These are phyloP conservation scores for Cornus suecica DNA, from an alignment of 148 eudicot species.

Conservation along the genomic window DNA sequence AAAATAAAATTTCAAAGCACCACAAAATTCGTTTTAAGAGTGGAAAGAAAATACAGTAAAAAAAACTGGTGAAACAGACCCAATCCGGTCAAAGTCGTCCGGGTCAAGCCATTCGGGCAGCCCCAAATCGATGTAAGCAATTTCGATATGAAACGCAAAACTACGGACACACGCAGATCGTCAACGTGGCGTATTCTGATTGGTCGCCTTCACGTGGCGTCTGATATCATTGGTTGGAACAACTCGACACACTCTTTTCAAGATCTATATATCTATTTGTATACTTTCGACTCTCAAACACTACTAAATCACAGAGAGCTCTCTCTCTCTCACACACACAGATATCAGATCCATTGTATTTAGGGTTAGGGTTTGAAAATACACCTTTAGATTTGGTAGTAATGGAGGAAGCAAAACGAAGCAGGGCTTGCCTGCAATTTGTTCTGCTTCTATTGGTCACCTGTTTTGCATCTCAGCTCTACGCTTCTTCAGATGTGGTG, in stretches of 20 bases:
- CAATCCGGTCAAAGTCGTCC: constrained; percentile 3
- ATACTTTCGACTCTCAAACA: not conserved
- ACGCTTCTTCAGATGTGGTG: constrained; percentile 62
- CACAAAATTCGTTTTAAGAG: too few species aligned
- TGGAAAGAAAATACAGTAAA: too few species aligned
- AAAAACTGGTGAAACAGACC: too few species aligned
- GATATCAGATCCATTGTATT: not conserved
- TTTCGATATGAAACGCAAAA: not conserved
- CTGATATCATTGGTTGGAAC: constrained; percentile 40
- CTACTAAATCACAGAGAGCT: not conserved
- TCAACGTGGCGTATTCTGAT: constrained; percentile 27
- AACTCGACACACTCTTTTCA: constrained; percentile 18
- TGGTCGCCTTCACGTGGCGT: constrained; percentile 29
- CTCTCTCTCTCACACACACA: not conserved
- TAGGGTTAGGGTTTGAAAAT: not conserved
- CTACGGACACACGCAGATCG: too few species aligned
- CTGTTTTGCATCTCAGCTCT: constrained; percentile 42
- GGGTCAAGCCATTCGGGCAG: constrained; percentile 3
- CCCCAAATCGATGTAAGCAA: not conserved
- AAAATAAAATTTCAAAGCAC: too few species aligned
- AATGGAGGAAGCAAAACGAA: constrained; percentile 42
- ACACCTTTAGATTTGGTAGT: not conserved
- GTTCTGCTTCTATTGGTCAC: constrained; percentile 30
- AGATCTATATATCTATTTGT: constrained; percentile 27
- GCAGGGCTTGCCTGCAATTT: constrained; percentile 26